Conservation (phyloP, 306 rosid genomes). For the Malus sieversii region DNA sequence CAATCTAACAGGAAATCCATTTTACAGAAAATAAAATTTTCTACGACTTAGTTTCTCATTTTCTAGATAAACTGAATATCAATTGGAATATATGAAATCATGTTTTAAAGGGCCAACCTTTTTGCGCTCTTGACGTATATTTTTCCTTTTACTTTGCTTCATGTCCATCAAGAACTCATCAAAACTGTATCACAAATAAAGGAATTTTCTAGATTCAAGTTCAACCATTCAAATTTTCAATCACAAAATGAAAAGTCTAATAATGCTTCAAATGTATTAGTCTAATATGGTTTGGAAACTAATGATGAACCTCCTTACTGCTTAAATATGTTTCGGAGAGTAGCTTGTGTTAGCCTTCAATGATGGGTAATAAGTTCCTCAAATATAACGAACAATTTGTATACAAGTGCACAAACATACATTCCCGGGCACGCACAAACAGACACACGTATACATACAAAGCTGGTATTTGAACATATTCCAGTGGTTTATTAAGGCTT, state of each 20-base stretch:
- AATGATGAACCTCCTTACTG: neutral
- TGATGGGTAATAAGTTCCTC: neutral
- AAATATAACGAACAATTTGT: neutral
- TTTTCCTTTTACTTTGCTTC: slow-evolving; percentile 93
- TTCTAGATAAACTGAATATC: neutral
- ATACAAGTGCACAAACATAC: neutral
- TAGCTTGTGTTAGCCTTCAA: neutral
- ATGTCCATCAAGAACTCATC: slow-evolving; percentile 92
- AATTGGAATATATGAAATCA: slow-evolving; percentile 1
- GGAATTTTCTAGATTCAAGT: neutral
- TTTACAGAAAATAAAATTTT: neutral
- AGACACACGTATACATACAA: no score
- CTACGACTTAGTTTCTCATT: neutral
- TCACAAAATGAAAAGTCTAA: neutral
- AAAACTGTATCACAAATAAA: slow-evolving; percentile 45
- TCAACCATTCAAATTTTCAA: neutral
- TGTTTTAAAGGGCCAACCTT: slow-evolving; percentile 44
- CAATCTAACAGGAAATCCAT: neutral
- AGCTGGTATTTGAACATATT: no score
- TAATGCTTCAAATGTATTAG: neutral
- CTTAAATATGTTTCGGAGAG: neutral
- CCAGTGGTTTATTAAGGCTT: neutral
- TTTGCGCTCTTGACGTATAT: slow-evolving; percentile 92
- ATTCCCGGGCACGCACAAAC: no score
- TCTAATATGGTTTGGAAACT: neutral